Percentiles rank a stretch among this genome's conserved stretches.
These are phyloP conservation scores for Populus tremula DNA, from an alignment of 345 rosid species.

Conservation along the genomic window DNA sequence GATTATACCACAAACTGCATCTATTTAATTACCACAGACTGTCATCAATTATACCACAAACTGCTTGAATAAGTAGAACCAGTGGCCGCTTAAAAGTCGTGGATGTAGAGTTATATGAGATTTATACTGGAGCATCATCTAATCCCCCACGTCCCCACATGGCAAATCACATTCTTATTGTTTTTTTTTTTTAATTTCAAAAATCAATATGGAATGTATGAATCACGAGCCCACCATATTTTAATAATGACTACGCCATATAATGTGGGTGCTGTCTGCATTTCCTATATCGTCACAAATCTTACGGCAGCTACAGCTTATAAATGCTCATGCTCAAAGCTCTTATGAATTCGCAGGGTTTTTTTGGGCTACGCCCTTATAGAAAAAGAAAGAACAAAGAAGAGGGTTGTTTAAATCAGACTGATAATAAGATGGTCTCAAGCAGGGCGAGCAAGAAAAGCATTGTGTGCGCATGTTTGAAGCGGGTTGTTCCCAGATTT, in stretches of 20 bases:
- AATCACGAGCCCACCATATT: constrained; percentile 24
- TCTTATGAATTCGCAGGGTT: neutral
- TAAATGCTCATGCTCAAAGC: neutral
- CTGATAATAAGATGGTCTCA: constrained; percentile 7
- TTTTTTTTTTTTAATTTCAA: neutral
- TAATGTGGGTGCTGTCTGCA: constrained; percentile 1
- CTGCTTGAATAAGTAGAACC: neutral
- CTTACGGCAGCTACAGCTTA: neutral
- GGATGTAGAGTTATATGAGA: neutral
- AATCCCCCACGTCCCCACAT: neutral
- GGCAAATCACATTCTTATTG: neutral
- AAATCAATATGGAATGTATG: constrained; percentile 6
- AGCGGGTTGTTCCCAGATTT: neutral
- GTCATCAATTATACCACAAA: neutral
- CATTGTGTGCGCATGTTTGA: neutral
- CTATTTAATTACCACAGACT: neutral
- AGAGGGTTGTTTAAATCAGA: neutral
- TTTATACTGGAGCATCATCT: neutral
- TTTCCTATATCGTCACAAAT: neutral
- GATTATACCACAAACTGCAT: neutral
- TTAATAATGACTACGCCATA: constrained; percentile 3
- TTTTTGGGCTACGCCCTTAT: neutral
- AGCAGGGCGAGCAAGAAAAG: constrained; percentile 6
- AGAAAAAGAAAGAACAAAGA: neutral
- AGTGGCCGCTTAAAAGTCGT: neutral